Evolutionary conservation across 257 asterid genomes (phyloP), one percentile per base, ranked within the genome.

Genomic region (Nicotiana tabacum): DNA sequence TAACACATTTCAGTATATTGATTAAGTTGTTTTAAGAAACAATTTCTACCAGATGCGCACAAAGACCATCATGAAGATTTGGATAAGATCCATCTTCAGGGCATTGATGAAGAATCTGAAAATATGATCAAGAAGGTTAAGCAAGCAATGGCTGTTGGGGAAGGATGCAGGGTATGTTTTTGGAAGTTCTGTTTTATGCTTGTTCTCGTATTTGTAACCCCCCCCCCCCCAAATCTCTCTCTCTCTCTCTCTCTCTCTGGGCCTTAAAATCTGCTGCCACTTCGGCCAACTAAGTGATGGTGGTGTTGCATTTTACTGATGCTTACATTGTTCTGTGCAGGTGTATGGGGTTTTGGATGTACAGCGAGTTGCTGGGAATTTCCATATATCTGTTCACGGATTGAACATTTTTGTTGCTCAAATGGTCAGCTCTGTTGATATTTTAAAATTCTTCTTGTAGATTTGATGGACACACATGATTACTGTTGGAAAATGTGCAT

Each of bases 311-410:
- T 60, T 78, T n/a, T 39, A 46, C 39, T 24, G 77, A 60, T 85
- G 82, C 21, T 48, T 35, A 72, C 61, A 53, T 86, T 30, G 60
- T 81, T 77, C 80, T 21, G 83, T 84, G 85, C 92, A 96, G 99
- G 98, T 96, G 58, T 96, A 90, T 78, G 99, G 99, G 66, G 89
- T 88, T 83, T 85, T 96, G 87, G 98, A 96, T 82, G 99, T 96
- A 85, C 99, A 96, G 90, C 87, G 99, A 82, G 99, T 96, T 86
- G 98, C 99, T 74, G 99, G 98, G 87, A 96, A 96, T 90, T 96
- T 96, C 87, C 98, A 96, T 81, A 91, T 96, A 80, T 96, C 98
- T 62, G 95, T 96, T 81, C 98, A 96, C 70, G 98, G 99, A 46
- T 84, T 96, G 85, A 94, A 93, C 89, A 90, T 94, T 87, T 92